Evolutionary conservation across 2,329 filamentous ascomycete genomes (phyloP), one percentile per base, ranked within the genome.

Genomic region (Ceratocystis diversiconidia): DNA sequence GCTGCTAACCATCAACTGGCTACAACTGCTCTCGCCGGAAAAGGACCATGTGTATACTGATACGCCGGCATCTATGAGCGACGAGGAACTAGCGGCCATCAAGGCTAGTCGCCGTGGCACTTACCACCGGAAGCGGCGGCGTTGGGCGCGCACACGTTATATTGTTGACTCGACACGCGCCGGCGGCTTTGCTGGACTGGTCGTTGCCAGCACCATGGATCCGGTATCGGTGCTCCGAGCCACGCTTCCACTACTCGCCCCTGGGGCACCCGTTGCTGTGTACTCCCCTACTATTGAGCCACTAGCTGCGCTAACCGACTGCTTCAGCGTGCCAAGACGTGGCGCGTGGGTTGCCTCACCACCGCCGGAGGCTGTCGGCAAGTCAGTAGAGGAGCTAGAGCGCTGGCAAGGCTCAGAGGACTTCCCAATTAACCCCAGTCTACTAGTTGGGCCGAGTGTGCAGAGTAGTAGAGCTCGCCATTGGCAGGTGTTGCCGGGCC

Each of bases 401-500:
- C 71, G 72, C 2, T 86, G 83, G 83, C 71, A 74, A 30, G 82
- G 84, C n/a, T 81, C 79, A 10, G 80, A 85, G 0, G 89, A 95
- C 70, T 97, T 95, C 72, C 89, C 90, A 0, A 75, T 96, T 15
- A 94, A 99, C 73, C 94, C 94, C 0, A 88, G 90, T 1, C 76
- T 96, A 63, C 74, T 99, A 3, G 81, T 97, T 0, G 89, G 87
- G 0, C 85, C 90, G 0, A 84, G 82, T 12, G 79, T 99, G 64
- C 92, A 97, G 76, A 94, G 86, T 1, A 89, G 87, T 61, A 81
- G 90, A 15, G 86, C 88, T 4, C 81, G 88, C 68, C 80, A 84
- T 64, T 97, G 90, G 89, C 94, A 99, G 77, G 92, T 96, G 1
- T 75, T 99, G 60, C 94, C 94, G 0, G 89, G 90, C 0, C 79